phyloP scores from a whole-genome alignment of 257 asterid genomes.

The Gynochthodes officinalis region DNA sequence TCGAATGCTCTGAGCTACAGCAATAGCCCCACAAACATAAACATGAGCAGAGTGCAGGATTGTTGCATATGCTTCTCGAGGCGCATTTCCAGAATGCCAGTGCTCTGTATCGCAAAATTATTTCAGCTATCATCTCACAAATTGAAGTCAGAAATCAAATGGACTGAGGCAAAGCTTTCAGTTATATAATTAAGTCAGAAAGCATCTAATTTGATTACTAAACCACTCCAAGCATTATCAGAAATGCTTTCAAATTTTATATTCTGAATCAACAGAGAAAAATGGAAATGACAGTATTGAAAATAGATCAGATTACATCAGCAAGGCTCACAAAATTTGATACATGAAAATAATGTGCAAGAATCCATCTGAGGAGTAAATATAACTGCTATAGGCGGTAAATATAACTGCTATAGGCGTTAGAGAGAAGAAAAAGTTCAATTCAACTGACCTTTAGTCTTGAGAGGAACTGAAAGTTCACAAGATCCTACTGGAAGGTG shows the following conservation, averaged over 20 bases:
- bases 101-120: constrained; percentile 40
- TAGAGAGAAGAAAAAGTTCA: neutral
- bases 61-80: constrained; percentile 89
- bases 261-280: neutral
- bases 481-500: constrained; percentile 88
- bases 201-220: neutral
- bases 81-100: constrained; percentile 52
- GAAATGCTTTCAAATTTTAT: neutral
- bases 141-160: constrained; percentile 1
- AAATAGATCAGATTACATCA: neutral
- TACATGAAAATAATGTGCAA: neutral
- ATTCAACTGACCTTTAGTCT: constrained; percentile 56
- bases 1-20: constrained; percentile 95
- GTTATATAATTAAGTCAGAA: neutral
- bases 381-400: no score
- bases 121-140: constrained; percentile 10
- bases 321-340: neutral
- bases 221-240: neutral
- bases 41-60: constrained; percentile 82
- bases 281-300: neutral
- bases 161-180: neutral
- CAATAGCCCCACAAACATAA: constrained; percentile 91
- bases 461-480: constrained; percentile 84
- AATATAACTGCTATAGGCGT: no score
- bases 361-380: neutral